Percentiles rank a stretch among this genome's conserved stretches.
These are phyloP conservation scores for Pseudocercospora pini-densiflorae DNA, from an alignment of 2,329 filamentous ascomycete genomes.

Conservation along the genomic window DNA sequence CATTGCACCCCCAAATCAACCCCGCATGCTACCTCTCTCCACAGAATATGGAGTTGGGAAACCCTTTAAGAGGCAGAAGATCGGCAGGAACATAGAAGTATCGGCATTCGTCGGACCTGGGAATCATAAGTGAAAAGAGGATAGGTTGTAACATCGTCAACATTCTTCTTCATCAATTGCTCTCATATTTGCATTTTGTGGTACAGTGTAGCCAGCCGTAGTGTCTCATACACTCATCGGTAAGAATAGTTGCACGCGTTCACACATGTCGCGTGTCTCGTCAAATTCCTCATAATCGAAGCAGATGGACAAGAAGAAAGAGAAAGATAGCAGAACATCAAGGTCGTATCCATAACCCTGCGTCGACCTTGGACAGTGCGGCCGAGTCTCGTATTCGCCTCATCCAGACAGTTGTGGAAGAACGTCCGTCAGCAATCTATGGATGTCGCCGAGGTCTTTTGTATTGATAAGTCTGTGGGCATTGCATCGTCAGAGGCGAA, in stretches of 20 bases:
- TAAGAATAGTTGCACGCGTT: slow-evolving; percentile 5
- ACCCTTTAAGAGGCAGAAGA: background rate
- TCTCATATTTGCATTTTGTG: slow-evolving; percentile 17
- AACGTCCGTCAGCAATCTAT: background rate
- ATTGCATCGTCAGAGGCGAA: background rate
- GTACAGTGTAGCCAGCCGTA: slow-evolving; percentile 7
- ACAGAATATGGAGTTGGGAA: slow-evolving; percentile 8
- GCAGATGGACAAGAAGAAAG: background rate
- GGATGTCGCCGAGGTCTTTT: background rate
- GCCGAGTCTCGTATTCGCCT: background rate
- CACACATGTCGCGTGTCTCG: background rate
- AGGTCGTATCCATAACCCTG: background rate
- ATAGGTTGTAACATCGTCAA: background rate
- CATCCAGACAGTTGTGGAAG: background rate
- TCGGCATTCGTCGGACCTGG: slow-evolving; percentile 1
- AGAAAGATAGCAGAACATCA: background rate
- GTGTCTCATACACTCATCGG: slow-evolving; percentile 11
- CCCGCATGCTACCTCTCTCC: slow-evolving; percentile 11
- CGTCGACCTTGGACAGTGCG: background rate
- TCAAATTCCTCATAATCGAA: slow-evolving; percentile 3
- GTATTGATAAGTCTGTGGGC: background rate
- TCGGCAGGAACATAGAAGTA: slow-evolving; percentile 1
- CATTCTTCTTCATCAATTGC: background rate
- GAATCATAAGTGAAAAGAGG: background rate
- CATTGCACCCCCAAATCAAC: slow-evolving; percentile 17